Base-by-base conservation (phyloP, 129 eudicot genomes). In the Escallonia rubra region DNA sequence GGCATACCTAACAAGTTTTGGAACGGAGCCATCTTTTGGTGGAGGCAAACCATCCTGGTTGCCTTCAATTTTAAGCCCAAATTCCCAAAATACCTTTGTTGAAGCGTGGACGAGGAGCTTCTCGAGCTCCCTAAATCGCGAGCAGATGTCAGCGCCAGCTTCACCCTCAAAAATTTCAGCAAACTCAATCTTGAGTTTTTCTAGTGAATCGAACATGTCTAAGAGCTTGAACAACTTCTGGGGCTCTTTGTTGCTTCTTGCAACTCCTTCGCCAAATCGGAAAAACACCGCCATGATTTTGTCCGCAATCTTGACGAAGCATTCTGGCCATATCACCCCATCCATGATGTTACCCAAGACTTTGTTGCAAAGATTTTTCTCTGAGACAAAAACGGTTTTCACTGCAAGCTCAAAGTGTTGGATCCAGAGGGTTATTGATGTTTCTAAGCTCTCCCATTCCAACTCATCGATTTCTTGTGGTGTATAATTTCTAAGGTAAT, bases 201-300 rank as follows among this genome's bases (percentile, higher is more conserved):
- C 96, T 41, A 89, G 65, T 3, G 96, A 89, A 66, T 79, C 84
- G 41, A 83, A 89, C 96, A 89, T 89, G 76, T 89, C 96, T 9
- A 89, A 56, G 8, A 89, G 87, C 65, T 86, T 86, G 64, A 89
- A 89, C 50, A 89, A 86, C 80, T 86, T 89, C 55, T 89, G 96
- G 4, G 96, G 96, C 61, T 86, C 96, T 72, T 89, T 89, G 74
- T 71, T 78, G 78, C 96, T 89, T 69, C 93, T 63, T 9, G 96
- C 90, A 47, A 89, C 90, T 8, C 93, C 96, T 70, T 89, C 96
- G 2, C 96, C 96, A 34, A 89, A 89, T 40, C 96, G 74, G 59
- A 89, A 89, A 72, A 89, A 89, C 9, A 89, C 93, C 0, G 96
- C 96, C 96, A 89, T 89, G 78, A 89, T 89, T 55, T 89, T 89